Conservation (phyloP, 371 early-diverging fungal genomes). For the Mortierella sp. region DNA sequence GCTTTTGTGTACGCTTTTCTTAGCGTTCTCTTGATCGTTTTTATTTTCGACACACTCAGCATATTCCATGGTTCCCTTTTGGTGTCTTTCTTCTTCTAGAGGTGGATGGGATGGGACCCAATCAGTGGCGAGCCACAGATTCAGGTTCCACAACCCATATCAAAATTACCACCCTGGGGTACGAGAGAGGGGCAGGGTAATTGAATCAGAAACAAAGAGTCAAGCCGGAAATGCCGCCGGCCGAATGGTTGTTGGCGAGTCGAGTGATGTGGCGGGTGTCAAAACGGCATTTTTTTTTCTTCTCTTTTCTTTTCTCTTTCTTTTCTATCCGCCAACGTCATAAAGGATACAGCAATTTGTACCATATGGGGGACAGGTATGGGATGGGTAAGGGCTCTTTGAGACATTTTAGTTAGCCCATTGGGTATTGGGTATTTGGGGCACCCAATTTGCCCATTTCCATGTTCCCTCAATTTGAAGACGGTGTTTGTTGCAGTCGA, state of each 20-base stretch:
- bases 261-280: background rate
- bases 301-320: background rate
- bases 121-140: background rate
- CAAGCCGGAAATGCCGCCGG: background rate
- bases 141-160: background rate
- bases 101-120: background rate
- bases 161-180: background rate
- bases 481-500: no score
- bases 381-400: no score
- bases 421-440: no score
- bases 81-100: background rate
- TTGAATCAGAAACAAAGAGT: background rate
- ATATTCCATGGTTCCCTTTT: slow-evolving; percentile 3
- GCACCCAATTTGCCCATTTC: no score
- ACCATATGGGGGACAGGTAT: no score
- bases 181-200: background rate
- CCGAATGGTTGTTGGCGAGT: background rate
- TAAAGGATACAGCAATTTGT: no score
- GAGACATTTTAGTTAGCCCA: no score
- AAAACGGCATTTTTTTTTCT: background rate
- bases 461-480: no score
- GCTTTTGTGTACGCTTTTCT: background rate
- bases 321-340: background rate
- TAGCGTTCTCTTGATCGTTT: background rate
- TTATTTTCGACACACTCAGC: background rate